These are phyloP conservation scores for Malania oleifera DNA, from an alignment of 164 flowering plant genomes.

Conservation along the genomic window DNA sequence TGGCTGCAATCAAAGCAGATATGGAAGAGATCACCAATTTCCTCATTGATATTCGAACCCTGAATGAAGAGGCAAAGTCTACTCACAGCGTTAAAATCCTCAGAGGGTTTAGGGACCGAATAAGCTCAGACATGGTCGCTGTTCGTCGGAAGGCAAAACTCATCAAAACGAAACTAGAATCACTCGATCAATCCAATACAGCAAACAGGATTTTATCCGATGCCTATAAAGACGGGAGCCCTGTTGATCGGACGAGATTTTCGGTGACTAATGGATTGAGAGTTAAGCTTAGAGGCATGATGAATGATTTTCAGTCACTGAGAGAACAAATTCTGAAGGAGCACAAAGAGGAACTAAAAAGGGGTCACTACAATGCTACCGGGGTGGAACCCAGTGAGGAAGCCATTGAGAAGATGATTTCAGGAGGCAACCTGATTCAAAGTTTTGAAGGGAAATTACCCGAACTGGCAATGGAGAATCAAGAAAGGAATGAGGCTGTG, in stretches of 20 bases:
- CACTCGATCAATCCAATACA: not conserved
- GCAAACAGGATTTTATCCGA: not conserved
- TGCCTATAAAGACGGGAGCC: not conserved
- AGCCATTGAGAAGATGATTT: not conserved
- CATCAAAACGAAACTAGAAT: not conserved
- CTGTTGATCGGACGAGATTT: not conserved
- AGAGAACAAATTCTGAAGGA: not conserved
- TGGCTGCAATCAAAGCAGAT: not conserved
- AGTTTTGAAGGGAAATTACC: too few species aligned
- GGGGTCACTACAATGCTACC: not conserved
- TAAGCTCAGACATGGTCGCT: slow-evolving; percentile 1
- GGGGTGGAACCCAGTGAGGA: not conserved
- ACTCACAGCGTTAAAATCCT: not conserved
- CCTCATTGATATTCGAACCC: not conserved
- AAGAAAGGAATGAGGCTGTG: not conserved
- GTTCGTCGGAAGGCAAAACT: not conserved
- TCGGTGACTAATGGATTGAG: not conserved
- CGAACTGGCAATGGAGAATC: not conserved
- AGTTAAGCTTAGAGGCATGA: not conserved
- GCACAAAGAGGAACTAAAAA: not conserved
- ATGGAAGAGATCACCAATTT: slow-evolving; percentile 1
- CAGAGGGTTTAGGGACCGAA: not conserved
- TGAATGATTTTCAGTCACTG: not conserved
- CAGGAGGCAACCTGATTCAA: too few species aligned
- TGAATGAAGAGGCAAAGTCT: not conserved